Percentiles rank a stretch among this genome's conserved stretches.
Conservation (phyloP, 1,139 yeast genomes). For the Nakaseomyces uthaithaninus region DNA sequence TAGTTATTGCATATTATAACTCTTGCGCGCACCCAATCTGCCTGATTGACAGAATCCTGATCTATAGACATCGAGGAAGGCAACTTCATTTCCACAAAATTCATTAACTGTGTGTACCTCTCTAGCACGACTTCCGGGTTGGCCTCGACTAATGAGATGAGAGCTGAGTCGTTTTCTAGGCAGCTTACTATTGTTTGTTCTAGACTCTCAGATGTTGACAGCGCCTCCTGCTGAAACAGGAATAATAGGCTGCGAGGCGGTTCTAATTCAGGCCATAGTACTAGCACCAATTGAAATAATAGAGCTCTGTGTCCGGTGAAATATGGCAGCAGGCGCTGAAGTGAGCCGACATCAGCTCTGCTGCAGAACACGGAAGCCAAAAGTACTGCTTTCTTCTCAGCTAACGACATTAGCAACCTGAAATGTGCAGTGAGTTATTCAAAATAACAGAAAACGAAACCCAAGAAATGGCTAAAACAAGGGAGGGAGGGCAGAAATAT, state of each 20-base stretch:
- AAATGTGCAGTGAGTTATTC: too few species aligned
- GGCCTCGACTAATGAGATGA: conserved; percentile 23
- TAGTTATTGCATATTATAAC: conserved; percentile 1
- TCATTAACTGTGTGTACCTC: conserved; percentile 15
- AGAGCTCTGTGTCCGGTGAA: not conserved
- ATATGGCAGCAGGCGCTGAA: not conserved
- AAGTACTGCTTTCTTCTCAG: conserved; percentile 2
- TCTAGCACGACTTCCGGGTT: conserved; percentile 15
- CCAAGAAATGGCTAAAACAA: too few species aligned
- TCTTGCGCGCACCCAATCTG: conserved; percentile 4
- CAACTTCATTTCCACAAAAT: conserved; percentile 13
- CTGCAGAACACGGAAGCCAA: conserved; percentile 4
- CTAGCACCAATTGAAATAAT: conserved; percentile 19
- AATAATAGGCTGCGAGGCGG: conserved; percentile 21
- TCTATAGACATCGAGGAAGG: not conserved
- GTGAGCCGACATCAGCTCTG: not conserved
- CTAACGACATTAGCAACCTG: not conserved
- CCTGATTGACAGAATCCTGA: not conserved
- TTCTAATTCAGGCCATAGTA: conserved; percentile 30
- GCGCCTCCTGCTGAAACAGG: conserved; percentile 11
- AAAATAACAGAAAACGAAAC: not conserved
- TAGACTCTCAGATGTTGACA: conserved; percentile 1
- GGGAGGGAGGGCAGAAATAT: too few species aligned
- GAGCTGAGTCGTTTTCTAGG: conserved; percentile 16
- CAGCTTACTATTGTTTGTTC: conserved; percentile 16